Base-by-base conservation (phyloP, 208 protist genomes). In the Endotrypanum monterogeii region DNA sequence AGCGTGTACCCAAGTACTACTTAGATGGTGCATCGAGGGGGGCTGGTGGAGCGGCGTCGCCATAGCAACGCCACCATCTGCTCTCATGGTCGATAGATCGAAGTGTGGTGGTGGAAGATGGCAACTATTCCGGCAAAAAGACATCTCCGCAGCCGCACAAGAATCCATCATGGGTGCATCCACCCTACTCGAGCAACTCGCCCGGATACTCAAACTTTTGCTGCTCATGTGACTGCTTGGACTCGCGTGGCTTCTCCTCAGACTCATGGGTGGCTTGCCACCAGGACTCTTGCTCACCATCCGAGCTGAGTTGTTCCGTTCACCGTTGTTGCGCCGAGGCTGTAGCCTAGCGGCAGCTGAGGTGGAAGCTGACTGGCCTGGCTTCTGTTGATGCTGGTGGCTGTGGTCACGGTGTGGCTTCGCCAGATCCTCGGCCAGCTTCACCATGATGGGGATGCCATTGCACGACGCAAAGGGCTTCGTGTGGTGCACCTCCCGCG, bases 371-470 rank as follows among this genome's bases (percentile, higher is more conserved):
- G 30, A 25, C 4, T 70, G 28, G 30, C 46, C 6, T 14, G 14
- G 28, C 39, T 37, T 41, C 65, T 70, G 65, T 20, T 52, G 44
- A 20, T 69, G 65, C 4, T 70, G 65, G 46, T 55, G 65, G 1
- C 14, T 41, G 46, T 70, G 65, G 2, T 39, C 48, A 54, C 67
- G 54, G 32, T 44, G n/a, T 35, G 46, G 67, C 54, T 72, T 62
- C 60, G 44, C 57, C 32, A 58, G 67, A 63, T 80, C 83, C 67
- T 87, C 83, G 14, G 83, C 78, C 12, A 87, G 71, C 71, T 88
- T 88, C 44, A 85, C 83, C 83, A 88, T 82, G 16, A 88, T 61
- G 14, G 86, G 86, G 37, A 90, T 71, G 18, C 71, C 71, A 37
- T 71, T 44, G 77, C 83, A 86, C 35, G 44, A 67, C 39, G 70